Base-by-base conservation (phyloP, 2,329 filamentous ascomycete genomes). In the Rhynchosporium secalis region DNA sequence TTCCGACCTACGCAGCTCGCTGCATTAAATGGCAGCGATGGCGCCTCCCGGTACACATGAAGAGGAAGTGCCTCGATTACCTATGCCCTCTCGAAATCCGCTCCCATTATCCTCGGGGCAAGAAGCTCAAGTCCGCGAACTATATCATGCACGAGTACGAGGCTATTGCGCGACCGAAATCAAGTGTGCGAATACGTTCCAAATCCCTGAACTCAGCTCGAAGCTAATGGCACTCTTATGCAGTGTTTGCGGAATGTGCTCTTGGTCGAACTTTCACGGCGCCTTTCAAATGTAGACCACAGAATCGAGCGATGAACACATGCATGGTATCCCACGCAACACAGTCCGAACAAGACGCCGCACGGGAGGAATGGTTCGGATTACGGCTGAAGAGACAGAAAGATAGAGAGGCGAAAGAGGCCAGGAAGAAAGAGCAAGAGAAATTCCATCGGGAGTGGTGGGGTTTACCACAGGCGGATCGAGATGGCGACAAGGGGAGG, bases 301-400 rank as follows among this genome's bases (percentile, higher is more conserved):
- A 93, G 73, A 89, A 92, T 72, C 86, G 88, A 66, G 81, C 83
- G 41, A 99, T 99, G 95, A 99, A 99, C 78, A 82, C 80, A 65
- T 99, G 95, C 80, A 97, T 99, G 92, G 82, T 93, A 69, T 77
- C 82, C 61, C 89, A 96, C 78, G 93, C 94, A 60, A 96, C 91
- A 67, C 90, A 87, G 66, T 86, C 84, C 60, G 91, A 96, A 75
- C 85, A 96, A 76, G 95, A 99, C 78, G 87, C 86, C 29, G 95
- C 95, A 66, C 82, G 95, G 58, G 90, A 92, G 76, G 92, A 98
- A 75, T 99, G 95, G 95, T 98, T 98, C 76, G 85, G 86, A 57
- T 82, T 85, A 66, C 83, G 91, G 57, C 81, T 91, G 70, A 85
- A 92, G 78, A 82, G 93, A 61, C 83, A 86, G 70, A 79, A 79